These are phyloP conservation scores for Talaromyces wortmannii DNA, from an alignment of 495 filamentous ascomycete species.

Conservation along the genomic window DNA sequence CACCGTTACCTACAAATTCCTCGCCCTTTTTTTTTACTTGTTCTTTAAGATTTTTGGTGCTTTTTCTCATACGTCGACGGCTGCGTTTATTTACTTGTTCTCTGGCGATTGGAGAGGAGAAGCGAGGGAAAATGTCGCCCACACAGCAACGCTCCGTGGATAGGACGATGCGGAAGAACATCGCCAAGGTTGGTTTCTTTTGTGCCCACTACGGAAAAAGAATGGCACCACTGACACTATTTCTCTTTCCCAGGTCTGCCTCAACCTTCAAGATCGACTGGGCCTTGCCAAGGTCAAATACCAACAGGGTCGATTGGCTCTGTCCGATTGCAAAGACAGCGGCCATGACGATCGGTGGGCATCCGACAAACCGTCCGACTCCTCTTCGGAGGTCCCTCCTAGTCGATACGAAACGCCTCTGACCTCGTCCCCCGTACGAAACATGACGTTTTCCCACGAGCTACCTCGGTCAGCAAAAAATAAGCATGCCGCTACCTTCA, in stretches of 20 bases:
- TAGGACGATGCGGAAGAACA: slow-evolving; percentile 41
- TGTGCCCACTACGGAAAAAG: neutral
- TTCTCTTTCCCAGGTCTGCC: slow-evolving; percentile 61
- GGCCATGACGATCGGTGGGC: slow-evolving; percentile 57
- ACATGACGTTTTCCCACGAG: slow-evolving; percentile 36
- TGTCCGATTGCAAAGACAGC: slow-evolving; percentile 58
- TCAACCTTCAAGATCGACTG: slow-evolving; percentile 83
- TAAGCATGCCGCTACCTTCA: slow-evolving; percentile 41
- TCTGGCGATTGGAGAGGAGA: neutral
- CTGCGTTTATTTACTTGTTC: no score
- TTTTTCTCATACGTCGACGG: no score
- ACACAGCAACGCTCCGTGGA: neutral
- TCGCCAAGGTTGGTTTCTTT: slow-evolving; percentile 65
- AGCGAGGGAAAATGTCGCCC: neutral
- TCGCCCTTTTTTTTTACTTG: no score
- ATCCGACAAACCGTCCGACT: slow-evolving; percentile 56
- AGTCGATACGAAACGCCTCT: slow-evolving; percentile 40
- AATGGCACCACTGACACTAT: neutral
- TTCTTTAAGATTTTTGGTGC: no score
- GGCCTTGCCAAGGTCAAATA: slow-evolving; percentile 96
- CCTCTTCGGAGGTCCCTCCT: slow-evolving; percentile 59
- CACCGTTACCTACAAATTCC: no score
- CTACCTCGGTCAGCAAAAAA: slow-evolving; percentile 37
- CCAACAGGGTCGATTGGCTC: slow-evolving; percentile 60
- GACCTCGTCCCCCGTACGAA: slow-evolving; percentile 34